These are phyloP conservation scores for Phytophthora rubi DNA, from an alignment of 352 stramenopile genomes.

Conservation along the genomic window DNA sequence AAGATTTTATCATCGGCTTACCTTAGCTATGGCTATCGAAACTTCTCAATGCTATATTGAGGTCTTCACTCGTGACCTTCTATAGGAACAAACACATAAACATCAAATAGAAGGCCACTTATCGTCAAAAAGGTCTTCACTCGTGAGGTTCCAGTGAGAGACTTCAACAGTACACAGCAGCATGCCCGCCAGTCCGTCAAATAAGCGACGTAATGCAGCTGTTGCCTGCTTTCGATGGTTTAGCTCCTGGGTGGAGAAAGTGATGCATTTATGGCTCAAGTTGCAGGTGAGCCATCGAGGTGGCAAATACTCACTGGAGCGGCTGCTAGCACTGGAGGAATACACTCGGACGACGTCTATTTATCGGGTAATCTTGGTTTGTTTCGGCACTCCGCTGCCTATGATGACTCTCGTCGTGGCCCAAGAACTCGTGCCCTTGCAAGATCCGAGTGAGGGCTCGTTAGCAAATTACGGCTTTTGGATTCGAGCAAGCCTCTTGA, in stretches of 20 bases:
- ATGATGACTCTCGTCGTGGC: constrained; percentile 1
- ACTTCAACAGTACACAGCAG: no score
- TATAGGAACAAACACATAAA: no score
- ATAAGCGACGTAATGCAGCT: background rate
- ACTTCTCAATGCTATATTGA: no score
- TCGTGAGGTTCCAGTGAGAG: no score
- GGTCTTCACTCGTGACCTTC: no score
- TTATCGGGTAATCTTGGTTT: constrained; percentile 2
- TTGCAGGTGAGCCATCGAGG: constrained; percentile 4
- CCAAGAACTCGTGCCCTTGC: constrained; percentile 17
- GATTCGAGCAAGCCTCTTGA: constrained; percentile 10
- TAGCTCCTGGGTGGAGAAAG: background rate
- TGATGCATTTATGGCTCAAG: background rate
- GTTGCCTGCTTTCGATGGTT: background rate
- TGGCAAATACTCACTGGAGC: constrained; percentile 7
- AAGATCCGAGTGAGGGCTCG: constrained; percentile 1
- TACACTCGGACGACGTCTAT: constrained; percentile 6
- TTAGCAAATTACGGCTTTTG: constrained; percentile 16
- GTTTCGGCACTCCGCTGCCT: constrained; percentile 3
- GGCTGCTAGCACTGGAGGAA: constrained; percentile 10
- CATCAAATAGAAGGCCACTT: no score
- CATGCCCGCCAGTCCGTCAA: no score
- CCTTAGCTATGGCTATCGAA: no score
- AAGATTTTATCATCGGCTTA: no score
- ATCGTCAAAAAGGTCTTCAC: no score